phyloP scores from a whole-genome alignment of 495 filamentous ascomycete genomes.

The Achaetomiella virescens region DNA sequence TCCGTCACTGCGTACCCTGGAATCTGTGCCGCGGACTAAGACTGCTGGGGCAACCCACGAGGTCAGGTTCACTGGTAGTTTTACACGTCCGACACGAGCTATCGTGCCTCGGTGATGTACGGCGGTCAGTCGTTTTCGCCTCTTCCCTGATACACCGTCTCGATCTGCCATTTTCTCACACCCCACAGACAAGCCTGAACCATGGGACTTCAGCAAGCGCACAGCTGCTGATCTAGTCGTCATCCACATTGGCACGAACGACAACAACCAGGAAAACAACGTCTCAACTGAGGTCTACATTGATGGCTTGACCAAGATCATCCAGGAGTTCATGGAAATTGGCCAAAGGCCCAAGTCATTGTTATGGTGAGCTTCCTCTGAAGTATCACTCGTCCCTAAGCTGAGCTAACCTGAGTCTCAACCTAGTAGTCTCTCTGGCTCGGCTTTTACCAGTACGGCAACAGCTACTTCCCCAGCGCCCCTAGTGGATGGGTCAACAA shows the following conservation, averaged over 20 bases:
- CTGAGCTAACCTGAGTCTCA: background rate
- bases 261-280: slow-evolving; percentile 55
- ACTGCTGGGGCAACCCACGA: slow-evolving; percentile 52
- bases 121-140: slow-evolving; percentile 31
- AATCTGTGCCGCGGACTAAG: slow-evolving; percentile 53
- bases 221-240: slow-evolving; percentile 59
- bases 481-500: slow-evolving; percentile 47
- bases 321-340: slow-evolving; percentile 56
- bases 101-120: slow-evolving; percentile 44
- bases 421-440: slow-evolving; percentile 60
- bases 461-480: slow-evolving; percentile 45
- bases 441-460: slow-evolving; percentile 47
- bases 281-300: slow-evolving; percentile 49
- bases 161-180: background rate
- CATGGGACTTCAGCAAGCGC: slow-evolving; percentile 54
- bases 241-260: slow-evolving; percentile 65
- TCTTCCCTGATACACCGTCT: background rate
- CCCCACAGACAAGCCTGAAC: slow-evolving; percentile 43
- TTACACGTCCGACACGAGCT: slow-evolving; percentile 54
- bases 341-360: slow-evolving; percentile 56
- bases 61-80: slow-evolving; percentile 61
- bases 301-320: slow-evolving; percentile 51
- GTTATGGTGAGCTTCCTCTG: slow-evolving; percentile 45
- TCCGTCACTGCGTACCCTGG: slow-evolving; percentile 57
- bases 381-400: background rate